Evolutionary conservation across 1,139 yeast species (phyloP), one percentile per base, ranked within the genome.

Genomic region (Pichia sp.): DNA sequence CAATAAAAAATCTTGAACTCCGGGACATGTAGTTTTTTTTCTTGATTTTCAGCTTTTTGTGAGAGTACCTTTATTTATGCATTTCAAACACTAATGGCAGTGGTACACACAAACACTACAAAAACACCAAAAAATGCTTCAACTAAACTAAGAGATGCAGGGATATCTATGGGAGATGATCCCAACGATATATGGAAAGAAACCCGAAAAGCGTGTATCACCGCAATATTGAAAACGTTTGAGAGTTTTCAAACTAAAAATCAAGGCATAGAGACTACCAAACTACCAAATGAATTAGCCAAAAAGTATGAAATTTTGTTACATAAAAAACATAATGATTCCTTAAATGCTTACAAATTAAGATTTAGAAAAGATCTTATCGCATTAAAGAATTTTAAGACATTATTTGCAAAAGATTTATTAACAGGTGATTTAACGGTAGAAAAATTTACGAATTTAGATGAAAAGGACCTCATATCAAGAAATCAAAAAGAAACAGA

Each of bases 391-490:
- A 59, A 57, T 41, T 44, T 45, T 4, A 51, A 54, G 19, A 53
- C 64, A 1, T 50, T 42, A 1, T 58, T 64, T 43, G 52, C 53
- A 0, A 46, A 41, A 5, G 50, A 50, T 19, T 45, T 65, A 14
- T 38, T 61, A 11, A 21, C 25, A 1, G 65, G 64, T 6, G 31
- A 35, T 1, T 14, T 56, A 33, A 29, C 45, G 1, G 19, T 41
- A 30, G 46, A 36, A 24, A 49, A 50, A 6, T 56, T 56, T 33
- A 23, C 43, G 11, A 26, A 40, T 3, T 33, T 55, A 10, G 43
- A 50, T 19, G 54, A 50, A 8, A 24, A 37, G 0, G 62, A 63
- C 21, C 49, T 66, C 30, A 47, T 63, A 10, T 55, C 67, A 0
- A 40, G 39, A 6, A 49, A 47, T 19, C 65, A 55, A 40, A 51